Evolutionary conservation across 1,284 basidiomycete species (phyloP).

Genomic region (Cutaneotrichosporon spelunceum): DNA sequence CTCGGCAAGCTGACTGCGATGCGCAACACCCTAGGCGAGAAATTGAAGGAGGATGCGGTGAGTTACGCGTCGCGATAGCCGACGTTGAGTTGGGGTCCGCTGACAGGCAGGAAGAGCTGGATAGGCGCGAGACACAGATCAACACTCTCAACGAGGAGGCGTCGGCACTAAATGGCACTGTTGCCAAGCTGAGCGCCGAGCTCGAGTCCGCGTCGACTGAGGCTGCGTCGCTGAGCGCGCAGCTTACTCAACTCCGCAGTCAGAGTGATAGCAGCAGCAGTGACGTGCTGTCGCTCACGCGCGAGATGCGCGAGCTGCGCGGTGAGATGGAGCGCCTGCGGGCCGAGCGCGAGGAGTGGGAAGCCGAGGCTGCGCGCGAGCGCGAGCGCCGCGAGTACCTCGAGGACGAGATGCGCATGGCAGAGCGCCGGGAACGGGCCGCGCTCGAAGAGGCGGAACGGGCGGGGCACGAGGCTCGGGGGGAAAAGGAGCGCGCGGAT

Average conservation of each 20-base stretch:
- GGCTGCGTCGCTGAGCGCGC: conserved; percentile 62
- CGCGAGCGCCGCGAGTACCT: conserved; percentile 67
- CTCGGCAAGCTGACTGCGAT: conserved; percentile 87
- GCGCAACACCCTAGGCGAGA: conserved; percentile 88
- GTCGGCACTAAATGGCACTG: conserved; percentile 64
- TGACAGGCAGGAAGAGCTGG: conserved; percentile 80
- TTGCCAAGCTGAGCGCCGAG: conserved; percentile 74
- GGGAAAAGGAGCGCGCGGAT: conserved; percentile 69
- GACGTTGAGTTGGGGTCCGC: not conserved
- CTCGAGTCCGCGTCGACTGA: conserved; percentile 71
- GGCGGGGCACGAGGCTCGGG: conserved; percentile 60
- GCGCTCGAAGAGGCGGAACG: conserved; percentile 60
- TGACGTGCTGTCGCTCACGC: conserved; percentile 70
- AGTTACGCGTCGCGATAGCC: not conserved
- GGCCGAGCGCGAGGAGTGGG: conserved; percentile 84
- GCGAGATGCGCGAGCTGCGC: conserved; percentile 72
- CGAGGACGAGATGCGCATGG: conserved; percentile 58
- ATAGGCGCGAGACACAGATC: conserved; percentile 77
- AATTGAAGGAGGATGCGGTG: conserved; percentile 93
- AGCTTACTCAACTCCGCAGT: conserved; percentile 60
- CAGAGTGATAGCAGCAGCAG: conserved; percentile 58
- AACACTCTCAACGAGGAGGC: conserved; percentile 71
- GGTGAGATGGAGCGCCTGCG: conserved; percentile 77
- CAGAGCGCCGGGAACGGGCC: conserved; percentile 66
- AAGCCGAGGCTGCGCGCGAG: conserved; percentile 70